Base-by-base conservation (phyloP, 1,284 basidiomycete species). In the Melampsora americana region DNA sequence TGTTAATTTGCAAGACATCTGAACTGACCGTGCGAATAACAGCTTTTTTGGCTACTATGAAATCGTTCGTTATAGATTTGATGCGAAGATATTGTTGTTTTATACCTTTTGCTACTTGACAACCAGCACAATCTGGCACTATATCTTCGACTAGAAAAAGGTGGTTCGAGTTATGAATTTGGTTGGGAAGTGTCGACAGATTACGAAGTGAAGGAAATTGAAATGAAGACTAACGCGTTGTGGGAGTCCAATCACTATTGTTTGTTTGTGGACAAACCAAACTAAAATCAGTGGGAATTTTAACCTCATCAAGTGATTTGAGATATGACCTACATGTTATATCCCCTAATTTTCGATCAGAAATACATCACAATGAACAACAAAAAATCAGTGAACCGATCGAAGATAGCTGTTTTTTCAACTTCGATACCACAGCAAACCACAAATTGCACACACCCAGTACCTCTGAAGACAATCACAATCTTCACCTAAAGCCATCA, bases 391-490 rank as follows among this genome's bases (percentile, higher is more conserved):
- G 42, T 6, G 50, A 12, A 64, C n/a, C 26, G n/a, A 23, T 14
- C 20, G 0, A 61, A 35, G 30, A 35, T 9, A 62, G 0, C 9
- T 28, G 14, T n/a, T 20, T n/a, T 62, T 59, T 18, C 62, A 35
- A n/a, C n/a, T n/a, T n/a, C n/a, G n/a, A 23, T 18, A 6, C 64
- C 16, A 23, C 6, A 42, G n/a, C 20, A 42, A 18, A 20, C 6
- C 12, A 44, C 35, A 48, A 30, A 28, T 50, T 32, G 18, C 18
- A 28, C 72, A 60, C 46, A 75, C 72, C 66, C 72, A 48, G 66
- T 67, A 32, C 78, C 78, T 69, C 73, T 78, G 67, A 79, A 79
- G 32, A 79, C 78, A 60, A 79, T 72, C 23, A 79, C 78, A n/a
- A 78, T 74, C 66, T 78, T 72, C 7, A 62, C 53, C 59, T 61